Percentiles rank a stretch among this genome's conserved stretches.
Evolutionary conservation across 1,139 yeast genomes (phyloP).

Genomic region (Meyerozyma guilliermondii): DNA sequence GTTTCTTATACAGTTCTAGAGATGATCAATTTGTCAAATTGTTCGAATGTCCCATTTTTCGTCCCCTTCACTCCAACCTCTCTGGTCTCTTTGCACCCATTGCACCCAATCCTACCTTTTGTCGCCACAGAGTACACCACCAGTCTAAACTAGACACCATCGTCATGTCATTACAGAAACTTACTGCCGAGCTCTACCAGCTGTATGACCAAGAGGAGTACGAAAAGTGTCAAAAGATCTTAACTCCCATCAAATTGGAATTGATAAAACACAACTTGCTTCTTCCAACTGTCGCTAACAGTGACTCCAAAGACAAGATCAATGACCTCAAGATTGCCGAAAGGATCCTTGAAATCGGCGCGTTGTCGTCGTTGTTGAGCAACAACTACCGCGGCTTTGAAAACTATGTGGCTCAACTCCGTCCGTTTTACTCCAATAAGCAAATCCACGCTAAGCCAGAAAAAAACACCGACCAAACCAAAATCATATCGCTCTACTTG

Average conservation of each 20-base stretch:
- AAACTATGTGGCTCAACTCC: slow-evolving; percentile 68
- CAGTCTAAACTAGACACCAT: background rate
- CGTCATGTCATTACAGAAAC: slow-evolving; percentile 41
- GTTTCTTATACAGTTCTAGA: background rate
- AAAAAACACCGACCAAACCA: slow-evolving; percentile 50
- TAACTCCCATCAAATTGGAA: slow-evolving; percentile 73
- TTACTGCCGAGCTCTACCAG: slow-evolving; percentile 63
- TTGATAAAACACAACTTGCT: slow-evolving; percentile 73
- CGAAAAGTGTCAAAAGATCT: slow-evolving; percentile 51
- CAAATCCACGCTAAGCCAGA: slow-evolving; percentile 54
- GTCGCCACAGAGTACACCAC: background rate
- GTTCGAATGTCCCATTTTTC: too few species aligned
- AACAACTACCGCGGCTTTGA: slow-evolving; percentile 63
- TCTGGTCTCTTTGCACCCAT: too few species aligned
- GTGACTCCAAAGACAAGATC: slow-evolving; percentile 37
- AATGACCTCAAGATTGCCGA: slow-evolving; percentile 77
- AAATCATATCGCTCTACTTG: slow-evolving; percentile 72
- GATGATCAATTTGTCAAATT: too few species aligned
- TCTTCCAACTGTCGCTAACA: slow-evolving; percentile 52
- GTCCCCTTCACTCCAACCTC: too few species aligned
- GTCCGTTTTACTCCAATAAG: slow-evolving; percentile 60
- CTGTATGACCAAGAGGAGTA: slow-evolving; percentile 62
- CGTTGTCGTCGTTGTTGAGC: slow-evolving; percentile 65
- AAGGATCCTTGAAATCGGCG: slow-evolving; percentile 82
- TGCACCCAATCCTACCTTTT: background rate